These are phyloP conservation scores for Theobroma cacao DNA, from an alignment of 345 rosid species.

Conservation along the genomic window DNA sequence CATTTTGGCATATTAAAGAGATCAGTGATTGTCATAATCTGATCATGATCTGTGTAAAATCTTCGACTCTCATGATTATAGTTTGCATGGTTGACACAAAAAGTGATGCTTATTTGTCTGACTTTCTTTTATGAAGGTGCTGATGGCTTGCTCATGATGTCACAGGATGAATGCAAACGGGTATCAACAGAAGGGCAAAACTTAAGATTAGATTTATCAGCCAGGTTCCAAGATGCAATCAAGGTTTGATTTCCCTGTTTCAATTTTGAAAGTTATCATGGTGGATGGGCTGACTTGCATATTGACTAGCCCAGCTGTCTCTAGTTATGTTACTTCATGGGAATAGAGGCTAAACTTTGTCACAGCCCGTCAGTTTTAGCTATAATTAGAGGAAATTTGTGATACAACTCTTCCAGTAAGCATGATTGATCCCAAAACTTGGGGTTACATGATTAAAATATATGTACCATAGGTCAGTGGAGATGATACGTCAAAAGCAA, in stretches of 20 bases:
- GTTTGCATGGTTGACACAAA: too few species aligned
- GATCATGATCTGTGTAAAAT: background rate
- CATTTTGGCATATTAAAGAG: background rate
- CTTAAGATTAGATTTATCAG: slow-evolving; percentile 80
- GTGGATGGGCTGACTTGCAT: background rate
- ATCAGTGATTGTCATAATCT: background rate
- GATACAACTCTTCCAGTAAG: background rate
- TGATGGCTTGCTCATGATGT: slow-evolving; percentile 21
- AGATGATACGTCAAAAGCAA: background rate
- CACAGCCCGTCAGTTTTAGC: background rate
- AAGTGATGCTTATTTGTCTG: background rate
- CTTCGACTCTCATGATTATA: background rate
- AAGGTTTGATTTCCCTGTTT: slow-evolving; percentile 43
- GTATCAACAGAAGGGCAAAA: slow-evolving; percentile 86
- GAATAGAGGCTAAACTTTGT: background rate
- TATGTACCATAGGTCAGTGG: background rate
- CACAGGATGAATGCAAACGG: slow-evolving; percentile 91
- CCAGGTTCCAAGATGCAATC: slow-evolving; percentile 89
- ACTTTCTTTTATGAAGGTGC: slow-evolving; percentile 2
- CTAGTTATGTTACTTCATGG: background rate
- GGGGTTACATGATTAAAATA: background rate
- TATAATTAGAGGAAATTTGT: background rate
- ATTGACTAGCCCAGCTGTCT: background rate
- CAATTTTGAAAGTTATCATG: background rate
- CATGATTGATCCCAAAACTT: background rate